phyloP scores from a whole-genome alignment of 1,284 basidiomycete species.

The Ceratobasidium sp. region DNA sequence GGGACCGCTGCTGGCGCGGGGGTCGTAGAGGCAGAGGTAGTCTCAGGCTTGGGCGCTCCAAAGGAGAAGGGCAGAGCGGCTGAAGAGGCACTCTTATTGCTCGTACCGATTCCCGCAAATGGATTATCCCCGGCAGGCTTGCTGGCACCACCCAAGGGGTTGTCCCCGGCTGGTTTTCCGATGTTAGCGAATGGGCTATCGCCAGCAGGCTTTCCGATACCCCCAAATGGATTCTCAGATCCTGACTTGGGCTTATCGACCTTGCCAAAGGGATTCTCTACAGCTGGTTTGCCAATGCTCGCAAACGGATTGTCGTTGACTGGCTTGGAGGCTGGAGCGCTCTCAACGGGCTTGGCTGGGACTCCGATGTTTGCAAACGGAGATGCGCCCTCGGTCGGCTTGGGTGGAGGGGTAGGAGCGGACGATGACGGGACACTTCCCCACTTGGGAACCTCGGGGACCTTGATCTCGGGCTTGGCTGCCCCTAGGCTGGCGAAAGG shows the following conservation, averaged over 20 bases:
- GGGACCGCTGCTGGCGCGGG: slow-evolving; percentile 57
- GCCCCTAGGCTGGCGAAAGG: slow-evolving; percentile 22
- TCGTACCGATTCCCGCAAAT: slow-evolving; percentile 21
- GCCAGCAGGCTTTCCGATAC: not conserved
- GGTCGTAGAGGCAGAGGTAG: not conserved
- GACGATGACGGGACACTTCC: slow-evolving; percentile 2
- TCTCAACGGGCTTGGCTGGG: not conserved
- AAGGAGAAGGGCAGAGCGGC: slow-evolving; percentile 15
- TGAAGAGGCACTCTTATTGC: not conserved
- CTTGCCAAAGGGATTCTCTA: not conserved
- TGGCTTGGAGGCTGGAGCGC: not conserved
- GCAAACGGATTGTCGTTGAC: slow-evolving; percentile 12
- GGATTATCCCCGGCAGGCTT: slow-evolving; percentile 1
- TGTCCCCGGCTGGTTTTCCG: not conserved
- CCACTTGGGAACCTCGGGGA: slow-evolving; percentile 31
- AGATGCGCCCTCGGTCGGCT: slow-evolving; percentile 15
- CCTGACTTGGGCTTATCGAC: not conserved
- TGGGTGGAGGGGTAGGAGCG: slow-evolving; percentile 9
- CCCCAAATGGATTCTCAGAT: not conserved
- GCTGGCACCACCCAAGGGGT: not conserved
- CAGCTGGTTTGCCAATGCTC: not conserved
- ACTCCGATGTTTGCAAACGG: slow-evolving; percentile 32
- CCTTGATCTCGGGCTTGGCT: slow-evolving; percentile 31
- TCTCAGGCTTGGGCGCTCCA: slow-evolving; percentile 2
- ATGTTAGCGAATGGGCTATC: slow-evolving; percentile 3